Evolutionary conservation across 2,329 filamentous ascomycete species (phyloP).

Genomic region (Zasmidium angulare): DNA sequence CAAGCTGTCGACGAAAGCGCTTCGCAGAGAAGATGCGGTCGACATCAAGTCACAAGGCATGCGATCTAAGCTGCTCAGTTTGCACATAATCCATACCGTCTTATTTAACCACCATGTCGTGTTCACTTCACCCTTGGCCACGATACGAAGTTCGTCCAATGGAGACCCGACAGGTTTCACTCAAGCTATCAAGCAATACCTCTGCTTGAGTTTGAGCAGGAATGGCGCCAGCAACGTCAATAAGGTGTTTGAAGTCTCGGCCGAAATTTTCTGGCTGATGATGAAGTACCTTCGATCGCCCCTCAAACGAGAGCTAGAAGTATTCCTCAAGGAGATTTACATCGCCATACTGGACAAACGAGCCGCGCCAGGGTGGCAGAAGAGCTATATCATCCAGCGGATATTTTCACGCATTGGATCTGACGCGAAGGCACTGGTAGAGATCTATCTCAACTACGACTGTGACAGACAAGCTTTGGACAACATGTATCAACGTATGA

Average conservation of each 20-base stretch:
- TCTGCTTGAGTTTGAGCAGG: slow-evolving; percentile 89
- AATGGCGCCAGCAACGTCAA: slow-evolving; percentile 94
- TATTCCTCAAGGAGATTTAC: slow-evolving; percentile 97
- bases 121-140: slow-evolving; percentile 88
- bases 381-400: slow-evolving; percentile 78
- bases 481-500: slow-evolving; percentile 92
- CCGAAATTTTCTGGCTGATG: slow-evolving; percentile 98
- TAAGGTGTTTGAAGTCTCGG: slow-evolving; percentile 89
- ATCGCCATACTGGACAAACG: slow-evolving; percentile 85
- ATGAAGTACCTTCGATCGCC: slow-evolving; percentile 88
- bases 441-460: slow-evolving; percentile 97
- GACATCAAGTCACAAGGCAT: slow-evolving; percentile 93
- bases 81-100: slow-evolving; percentile 92
- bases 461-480: slow-evolving; percentile 89
- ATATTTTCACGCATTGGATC: slow-evolving; percentile 80
- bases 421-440: slow-evolving; percentile 85
- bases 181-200: slow-evolving; percentile 93
- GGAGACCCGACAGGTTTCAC: slow-evolving; percentile 87
- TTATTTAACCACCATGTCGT: slow-evolving; percentile 90
- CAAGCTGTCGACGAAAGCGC: slow-evolving; percentile 89
- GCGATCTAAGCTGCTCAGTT: slow-evolving; percentile 92
- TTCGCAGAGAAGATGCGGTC: slow-evolving; percentile 86
- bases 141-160: slow-evolving; percentile 85
- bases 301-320: slow-evolving; percentile 98
- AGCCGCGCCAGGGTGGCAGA: slow-evolving; percentile 84